These are phyloP conservation scores for Elongisporangium anandrum DNA, from an alignment of 352 stramenopile species.

Conservation along the genomic window DNA sequence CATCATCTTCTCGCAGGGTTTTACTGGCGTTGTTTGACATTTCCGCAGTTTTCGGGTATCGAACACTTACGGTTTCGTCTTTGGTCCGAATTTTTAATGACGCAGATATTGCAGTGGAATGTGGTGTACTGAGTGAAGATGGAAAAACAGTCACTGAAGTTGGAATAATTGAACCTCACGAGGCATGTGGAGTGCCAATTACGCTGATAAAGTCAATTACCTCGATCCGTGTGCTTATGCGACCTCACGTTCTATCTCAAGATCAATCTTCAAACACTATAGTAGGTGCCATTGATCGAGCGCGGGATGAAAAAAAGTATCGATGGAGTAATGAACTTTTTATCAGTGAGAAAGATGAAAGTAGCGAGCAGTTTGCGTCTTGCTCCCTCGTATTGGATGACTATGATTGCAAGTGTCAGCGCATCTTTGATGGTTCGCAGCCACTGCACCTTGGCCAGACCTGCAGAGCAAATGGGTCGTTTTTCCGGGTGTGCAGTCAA, in stretches of 20 bases:
- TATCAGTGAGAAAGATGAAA: slow-evolving; percentile 63
- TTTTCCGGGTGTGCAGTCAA: slow-evolving; percentile 59
- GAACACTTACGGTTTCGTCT: slow-evolving; percentile 78
- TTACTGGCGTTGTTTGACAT: slow-evolving; percentile 75
- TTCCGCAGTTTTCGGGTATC: slow-evolving; percentile 56
- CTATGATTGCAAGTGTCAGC: slow-evolving; percentile 71
- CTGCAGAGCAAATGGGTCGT: slow-evolving; percentile 65
- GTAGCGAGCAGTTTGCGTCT: slow-evolving; percentile 47
- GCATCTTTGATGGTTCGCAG: slow-evolving; percentile 73
- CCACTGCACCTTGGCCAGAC: slow-evolving; percentile 68
- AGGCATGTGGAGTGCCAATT: slow-evolving; percentile 62
- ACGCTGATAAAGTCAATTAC: slow-evolving; percentile 49
- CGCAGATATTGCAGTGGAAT: slow-evolving; percentile 47
- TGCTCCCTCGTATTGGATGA: slow-evolving; percentile 69
- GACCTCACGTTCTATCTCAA: slow-evolving; percentile 21
- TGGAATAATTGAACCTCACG: slow-evolving; percentile 58
- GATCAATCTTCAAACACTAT: not conserved
- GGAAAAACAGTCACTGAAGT: slow-evolving; percentile 55
- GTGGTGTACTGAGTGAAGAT: slow-evolving; percentile 49
- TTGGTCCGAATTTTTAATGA: slow-evolving; percentile 80
- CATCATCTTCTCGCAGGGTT: slow-evolving; percentile 14
- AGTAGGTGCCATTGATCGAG: not conserved
- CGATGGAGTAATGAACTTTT: slow-evolving; percentile 84
- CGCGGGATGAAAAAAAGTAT: slow-evolving; percentile 28
- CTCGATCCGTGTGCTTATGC: slow-evolving; percentile 59